Evolutionary conservation across 192 early-diverging fungal species (phyloP), one percentile per base, ranked within the genome.

Genomic region (Rhizophagus clarus): DNA sequence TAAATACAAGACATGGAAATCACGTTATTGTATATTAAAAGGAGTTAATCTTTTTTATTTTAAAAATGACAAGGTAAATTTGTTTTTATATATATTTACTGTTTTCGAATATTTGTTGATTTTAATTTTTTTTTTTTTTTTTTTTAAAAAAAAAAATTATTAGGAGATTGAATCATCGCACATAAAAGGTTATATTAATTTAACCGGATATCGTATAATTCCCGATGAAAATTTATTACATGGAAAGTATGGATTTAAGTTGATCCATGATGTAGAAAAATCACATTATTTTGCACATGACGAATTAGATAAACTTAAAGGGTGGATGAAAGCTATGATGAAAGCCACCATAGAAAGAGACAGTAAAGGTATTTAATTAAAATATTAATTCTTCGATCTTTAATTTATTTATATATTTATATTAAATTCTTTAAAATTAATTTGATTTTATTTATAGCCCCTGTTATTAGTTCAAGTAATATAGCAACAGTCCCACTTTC

Each of bases 161-260:
- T 20, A 56, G 51, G 51, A 56, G 17, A 4, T 6, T 20, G 51
- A n/a, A 7, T 7, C 26, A 26, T 26, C 29, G 31, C 61, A 80
- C 47, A 81, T 87, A 79, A 90, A 88, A 42, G 91, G 90, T 26
- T 86, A 86, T 26, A 88, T 92, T 34, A 88, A 92, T 69, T 68
- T 92, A 24, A 81, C 84, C 64, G 91, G 91, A 6, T 92, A 92
- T 66, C 85, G 84, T 28, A 86, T 92, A 37, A 85, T 90, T 42
- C 82, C 86, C n/a, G 91, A 92, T 79, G 89, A 89, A 61, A 87
- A 90, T 45, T 89, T 89, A 42, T 82, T 86, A 70, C 73, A 85
- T 12, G 89, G 89, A 20, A 92, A 92, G 60, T 92, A 89, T 74
- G 87, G 89, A 61, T 92, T 92, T 80, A 90, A 89, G 80, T 87